Evolutionary conservation across 1,139 yeast genomes (phyloP), one percentile per base, ranked within the genome.

Genomic region (Yamadazyma blattariae): DNA sequence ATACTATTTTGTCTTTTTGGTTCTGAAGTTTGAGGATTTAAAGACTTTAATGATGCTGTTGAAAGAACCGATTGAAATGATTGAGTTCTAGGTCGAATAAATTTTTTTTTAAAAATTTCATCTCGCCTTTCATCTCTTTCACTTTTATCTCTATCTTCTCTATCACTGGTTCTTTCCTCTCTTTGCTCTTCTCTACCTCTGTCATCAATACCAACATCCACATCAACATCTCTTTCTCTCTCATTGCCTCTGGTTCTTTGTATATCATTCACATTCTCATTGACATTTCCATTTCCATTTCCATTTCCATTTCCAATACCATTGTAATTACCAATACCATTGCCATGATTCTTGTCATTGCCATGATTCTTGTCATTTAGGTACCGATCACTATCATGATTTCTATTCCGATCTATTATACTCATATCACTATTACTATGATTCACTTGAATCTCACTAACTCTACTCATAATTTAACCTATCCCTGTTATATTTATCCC

Each of bases 21-120:
- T 29, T 34, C 37, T 38, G 41, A 39, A 23, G 45, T 42, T 34
- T 12, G 31, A 34, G 25, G 25, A 34, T 61, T 64, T 37, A 69
- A 51, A 20, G 79, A 72, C 49, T 73, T 71, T 26, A 78, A 55
- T 1, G 84, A 77, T 4, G 80, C 80, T 18, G 79, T 71, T 24
- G 82, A 76, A 37, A 79, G 60, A n/a, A 78, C 83, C 33, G 80
- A 74, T 50, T 78, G 85, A 32, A 76, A 75, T n/a, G 79, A 74
- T 47, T 76, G 82, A 1, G 82, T 70, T 37, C 84, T 60, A 39
- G 74, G 67, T 14, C 70, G 69, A 14, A 75, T 65, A 29, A 74
- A 71, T 43, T 74, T 71, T 56, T 78, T 78, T 47, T 73, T 74
- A 58, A 79, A 78, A 19, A 37, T 25, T 3, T 35, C 23, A n/a